phyloP scores from a whole-genome alignment of 148 eudicot genomes.

The Polygonum maritimum region DNA sequence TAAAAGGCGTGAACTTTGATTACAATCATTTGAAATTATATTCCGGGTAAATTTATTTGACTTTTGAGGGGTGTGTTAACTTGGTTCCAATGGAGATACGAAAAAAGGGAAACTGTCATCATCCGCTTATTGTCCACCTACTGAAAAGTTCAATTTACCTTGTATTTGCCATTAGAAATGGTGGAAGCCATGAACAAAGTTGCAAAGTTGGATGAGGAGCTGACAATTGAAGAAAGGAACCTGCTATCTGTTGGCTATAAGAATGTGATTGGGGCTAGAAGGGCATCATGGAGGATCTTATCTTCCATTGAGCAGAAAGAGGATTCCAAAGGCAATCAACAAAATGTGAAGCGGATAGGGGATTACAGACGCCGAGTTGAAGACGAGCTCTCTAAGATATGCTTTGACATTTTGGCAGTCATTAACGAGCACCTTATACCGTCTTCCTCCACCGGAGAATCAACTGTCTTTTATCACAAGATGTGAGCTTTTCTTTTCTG shows the following conservation, averaged over 20 bases:
- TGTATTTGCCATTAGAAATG: conserved; percentile 17
- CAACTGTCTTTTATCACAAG: conserved; percentile 24
- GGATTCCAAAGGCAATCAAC: conserved; percentile 20
- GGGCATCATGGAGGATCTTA: conserved; percentile 28
- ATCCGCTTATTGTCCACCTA: background rate
- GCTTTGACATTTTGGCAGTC: conserved; percentile 20
- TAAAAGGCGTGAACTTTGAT: background rate
- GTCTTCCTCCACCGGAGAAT: conserved; percentile 21
- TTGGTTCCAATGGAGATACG: background rate
- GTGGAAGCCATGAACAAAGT: conserved; percentile 30
- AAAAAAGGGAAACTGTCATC: background rate
- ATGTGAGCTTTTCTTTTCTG: conserved; percentile 16
- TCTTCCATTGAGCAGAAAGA: conserved; percentile 34
- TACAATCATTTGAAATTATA: background rate
- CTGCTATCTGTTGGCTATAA: conserved; percentile 26
- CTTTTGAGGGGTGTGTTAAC: background rate
- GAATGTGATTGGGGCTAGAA: conserved; percentile 25
- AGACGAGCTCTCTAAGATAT: conserved; percentile 21
- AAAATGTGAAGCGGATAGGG: conserved; percentile 19
- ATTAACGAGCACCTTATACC: conserved; percentile 27
- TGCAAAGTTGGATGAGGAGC: conserved; percentile 24
- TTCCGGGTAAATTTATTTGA: background rate
- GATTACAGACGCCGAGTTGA: conserved; percentile 21
- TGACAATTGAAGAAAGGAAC: conserved; percentile 28
- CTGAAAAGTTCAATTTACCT: background rate